A percentile compares a stretch with the other conserved stretches of the same genome.
These are phyloP conservation scores for Tricholoma hemisulphureum DNA, from an alignment of 768 basidiomycete genomes.

Conservation along the genomic window DNA sequence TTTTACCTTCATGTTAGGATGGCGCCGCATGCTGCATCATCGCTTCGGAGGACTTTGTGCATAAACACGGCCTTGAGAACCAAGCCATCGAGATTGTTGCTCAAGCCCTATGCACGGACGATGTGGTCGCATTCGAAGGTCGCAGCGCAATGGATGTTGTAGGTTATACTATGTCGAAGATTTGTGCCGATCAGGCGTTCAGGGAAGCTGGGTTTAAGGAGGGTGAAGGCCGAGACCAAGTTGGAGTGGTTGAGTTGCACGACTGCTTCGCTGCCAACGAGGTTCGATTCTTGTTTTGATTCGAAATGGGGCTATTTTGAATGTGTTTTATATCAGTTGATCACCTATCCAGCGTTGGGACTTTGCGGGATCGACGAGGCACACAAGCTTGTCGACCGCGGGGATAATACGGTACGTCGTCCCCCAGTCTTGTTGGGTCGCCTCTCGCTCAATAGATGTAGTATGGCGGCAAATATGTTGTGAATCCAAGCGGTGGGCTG, in stretches of 20 bases:
- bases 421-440: not conserved
- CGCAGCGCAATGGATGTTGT: conserved; percentile 75
- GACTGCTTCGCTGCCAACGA: conserved; percentile 87
- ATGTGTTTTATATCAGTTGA: conserved; percentile 45
- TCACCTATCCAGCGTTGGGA: conserved; percentile 80
- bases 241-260: conserved; percentile 84
- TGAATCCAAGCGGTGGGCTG: conserved; percentile 83
- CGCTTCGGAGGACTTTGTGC: conserved; percentile 78
- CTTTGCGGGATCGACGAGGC: conserved; percentile 67
- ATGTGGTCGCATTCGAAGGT: conserved; percentile 60
- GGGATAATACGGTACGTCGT: conserved; percentile 73
- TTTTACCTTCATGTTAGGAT: conserved; percentile 42
- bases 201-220: conserved; percentile 64
- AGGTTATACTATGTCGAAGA: conserved; percentile 77
- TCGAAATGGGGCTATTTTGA: not conserved
- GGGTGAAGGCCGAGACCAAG: conserved; percentile 64
- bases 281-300: conserved; percentile 35
- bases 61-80: conserved; percentile 68
- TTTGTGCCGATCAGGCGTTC: conserved; percentile 68
- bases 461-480: conserved; percentile 83
- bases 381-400: conserved; percentile 67
- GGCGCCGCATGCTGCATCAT: conserved; percentile 76
- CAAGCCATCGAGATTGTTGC: conserved; percentile 84
- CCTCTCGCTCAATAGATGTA: conserved; percentile 21
- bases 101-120: conserved; percentile 65